phyloP scores from a whole-genome alignment of 345 rosid species.

The Nephelium lappaceum region DNA sequence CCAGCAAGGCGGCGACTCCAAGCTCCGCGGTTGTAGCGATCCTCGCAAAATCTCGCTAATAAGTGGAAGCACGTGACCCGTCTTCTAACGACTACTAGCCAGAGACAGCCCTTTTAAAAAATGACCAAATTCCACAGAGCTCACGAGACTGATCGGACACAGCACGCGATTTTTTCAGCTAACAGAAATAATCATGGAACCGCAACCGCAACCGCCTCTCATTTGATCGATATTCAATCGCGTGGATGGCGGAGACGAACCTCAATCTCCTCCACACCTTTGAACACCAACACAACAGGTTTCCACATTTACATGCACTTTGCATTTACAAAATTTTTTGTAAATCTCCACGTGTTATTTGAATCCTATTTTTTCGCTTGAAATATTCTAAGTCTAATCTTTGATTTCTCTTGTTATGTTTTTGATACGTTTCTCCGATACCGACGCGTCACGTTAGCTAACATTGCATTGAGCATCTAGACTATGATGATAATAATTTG shows the following conservation, averaged over 20 bases:
- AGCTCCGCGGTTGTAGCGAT: neutral
- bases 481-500: neutral
- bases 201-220: conserved; percentile 14
- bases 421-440: conserved; percentile 2
- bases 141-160: neutral
- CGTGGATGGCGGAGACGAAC: conserved; percentile 48
- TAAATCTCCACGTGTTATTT: conserved; percentile 28
- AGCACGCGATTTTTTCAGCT: neutral
- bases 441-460: conserved; percentile 14
- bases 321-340: neutral
- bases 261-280: conserved; percentile 50
- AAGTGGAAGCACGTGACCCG: conserved; percentile 3
- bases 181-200: neutral
- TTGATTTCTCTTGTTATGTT: conserved; percentile 20
- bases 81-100: conserved; percentile 2
- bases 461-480: neutral
- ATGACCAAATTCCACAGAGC: neutral
- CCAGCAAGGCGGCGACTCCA: neutral
- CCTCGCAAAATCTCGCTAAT: conserved; percentile 15
- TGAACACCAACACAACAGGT: conserved; percentile 43
- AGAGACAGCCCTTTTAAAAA: neutral
- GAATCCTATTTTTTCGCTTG: conserved; percentile 38
- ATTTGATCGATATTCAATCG: conserved; percentile 19
- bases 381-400: conserved; percentile 34
- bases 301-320: neutral